Evolutionary conservation across 2,329 filamentous ascomycete genomes (phyloP).

Genomic region (Botryosphaeria dothidea): DNA sequence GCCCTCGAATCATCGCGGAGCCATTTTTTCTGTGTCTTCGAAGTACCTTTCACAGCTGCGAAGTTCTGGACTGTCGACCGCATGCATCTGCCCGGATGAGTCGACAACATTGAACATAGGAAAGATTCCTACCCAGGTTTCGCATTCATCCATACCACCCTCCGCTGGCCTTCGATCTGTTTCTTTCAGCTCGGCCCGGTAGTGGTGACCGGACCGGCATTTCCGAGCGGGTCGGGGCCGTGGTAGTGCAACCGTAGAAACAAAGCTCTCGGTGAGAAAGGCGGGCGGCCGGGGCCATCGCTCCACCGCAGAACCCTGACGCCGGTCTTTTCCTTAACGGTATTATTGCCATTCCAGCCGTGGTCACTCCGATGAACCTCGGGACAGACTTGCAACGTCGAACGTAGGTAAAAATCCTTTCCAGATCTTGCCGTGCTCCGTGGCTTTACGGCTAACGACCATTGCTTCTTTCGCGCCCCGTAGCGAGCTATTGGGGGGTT

Average conservation of each 20-base stretch:
- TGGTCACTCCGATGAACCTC: neutral
- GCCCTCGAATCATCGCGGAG: neutral
- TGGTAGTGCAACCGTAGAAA: no score
- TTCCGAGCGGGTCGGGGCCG: no score
- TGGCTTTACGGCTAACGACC: neutral
- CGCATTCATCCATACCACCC: no score
- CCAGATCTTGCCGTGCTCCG: neutral
- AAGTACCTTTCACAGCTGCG: neutral
- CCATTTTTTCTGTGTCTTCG: no score
- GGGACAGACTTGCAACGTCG: neutral
- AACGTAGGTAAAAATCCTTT: neutral
- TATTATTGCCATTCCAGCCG: neutral
- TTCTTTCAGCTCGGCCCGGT: no score
- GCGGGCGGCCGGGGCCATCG: no score
- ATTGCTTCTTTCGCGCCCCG: neutral
- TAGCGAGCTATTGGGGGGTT: neutral
- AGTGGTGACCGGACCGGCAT: no score
- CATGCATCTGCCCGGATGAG: neutral
- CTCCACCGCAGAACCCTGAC: no score
- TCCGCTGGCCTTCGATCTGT: no score
- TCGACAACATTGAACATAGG: neutral
- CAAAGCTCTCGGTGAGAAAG: no score
- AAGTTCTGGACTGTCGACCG: neutral
- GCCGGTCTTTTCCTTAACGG: neutral
- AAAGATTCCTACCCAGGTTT: neutral